Conservation (phyloP, 1,139 yeast genomes). For the Candida mesenterica region DNA sequence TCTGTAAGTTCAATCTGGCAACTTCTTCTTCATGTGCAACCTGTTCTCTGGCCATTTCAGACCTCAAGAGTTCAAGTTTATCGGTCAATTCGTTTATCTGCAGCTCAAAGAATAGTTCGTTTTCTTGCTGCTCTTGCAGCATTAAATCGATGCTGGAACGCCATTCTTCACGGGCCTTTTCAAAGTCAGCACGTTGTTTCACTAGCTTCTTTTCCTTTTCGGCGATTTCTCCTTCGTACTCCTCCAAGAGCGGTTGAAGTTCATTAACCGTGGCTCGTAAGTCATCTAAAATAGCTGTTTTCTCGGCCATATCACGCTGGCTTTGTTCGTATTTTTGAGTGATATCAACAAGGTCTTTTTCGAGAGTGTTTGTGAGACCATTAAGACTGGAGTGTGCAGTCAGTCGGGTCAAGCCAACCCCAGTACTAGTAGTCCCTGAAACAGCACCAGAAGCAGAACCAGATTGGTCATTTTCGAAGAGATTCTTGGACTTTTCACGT, state of each 20-base stretch:
- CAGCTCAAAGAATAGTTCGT: constrained; percentile 35
- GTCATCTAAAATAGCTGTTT: constrained; percentile 38
- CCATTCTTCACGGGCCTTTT: constrained; percentile 56
- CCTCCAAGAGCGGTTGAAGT: constrained; percentile 45
- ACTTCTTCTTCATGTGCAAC: constrained; percentile 11
- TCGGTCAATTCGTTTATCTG: constrained; percentile 16
- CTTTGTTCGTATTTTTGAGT: constrained; percentile 21
- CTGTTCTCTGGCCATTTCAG: constrained; percentile 5
- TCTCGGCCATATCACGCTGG: constrained; percentile 33
- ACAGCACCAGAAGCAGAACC: no score
- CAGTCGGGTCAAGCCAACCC: neutral
- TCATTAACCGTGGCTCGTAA: constrained; percentile 44
- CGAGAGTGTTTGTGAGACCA: constrained; percentile 3
- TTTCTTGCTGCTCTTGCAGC: constrained; percentile 44
- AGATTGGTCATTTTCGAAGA: no score
- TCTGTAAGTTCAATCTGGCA: constrained; percentile 10
- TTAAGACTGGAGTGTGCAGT: neutral
- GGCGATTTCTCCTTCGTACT: constrained; percentile 40
- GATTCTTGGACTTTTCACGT: no score
- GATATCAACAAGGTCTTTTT: constrained; percentile 11
- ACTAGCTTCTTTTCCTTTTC: constrained; percentile 45
- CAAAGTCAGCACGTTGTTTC: constrained; percentile 46
- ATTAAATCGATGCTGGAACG: constrained; percentile 55
- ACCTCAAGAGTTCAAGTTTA: neutral
- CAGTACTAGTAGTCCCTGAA: no score